phyloP scores from a whole-genome alignment of 2,329 filamentous ascomycete genomes.

The Trichophaea hybrida region DNA sequence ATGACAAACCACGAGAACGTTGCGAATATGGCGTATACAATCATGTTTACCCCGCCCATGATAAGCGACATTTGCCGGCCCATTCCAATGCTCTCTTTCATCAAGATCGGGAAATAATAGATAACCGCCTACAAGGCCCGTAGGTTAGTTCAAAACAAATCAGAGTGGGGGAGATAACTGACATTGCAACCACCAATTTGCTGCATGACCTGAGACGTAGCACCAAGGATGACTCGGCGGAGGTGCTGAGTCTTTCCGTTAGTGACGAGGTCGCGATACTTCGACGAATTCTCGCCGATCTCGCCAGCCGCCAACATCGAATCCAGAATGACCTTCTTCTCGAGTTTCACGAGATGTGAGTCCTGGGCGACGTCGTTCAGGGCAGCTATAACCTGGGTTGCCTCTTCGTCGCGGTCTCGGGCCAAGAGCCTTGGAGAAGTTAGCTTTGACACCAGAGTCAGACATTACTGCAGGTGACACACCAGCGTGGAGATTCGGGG shows the following conservation, averaged over 20 bases:
- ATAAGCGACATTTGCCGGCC: slow-evolving; percentile 35
- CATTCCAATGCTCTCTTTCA: slow-evolving; percentile 31
- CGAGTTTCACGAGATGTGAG: slow-evolving; percentile 42
- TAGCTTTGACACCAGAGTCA: slow-evolving; percentile 1
- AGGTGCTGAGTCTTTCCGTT: slow-evolving; percentile 52
- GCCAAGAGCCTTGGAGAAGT: slow-evolving; percentile 32
- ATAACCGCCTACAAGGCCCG: slow-evolving; percentile 23
- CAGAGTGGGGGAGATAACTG: background rate
- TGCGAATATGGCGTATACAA: slow-evolving; percentile 42
- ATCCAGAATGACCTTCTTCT: slow-evolving; percentile 55
- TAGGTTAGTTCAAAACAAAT: background rate
- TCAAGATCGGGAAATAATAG: slow-evolving; percentile 29
- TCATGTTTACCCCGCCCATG: slow-evolving; percentile 40
- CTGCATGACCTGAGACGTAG: slow-evolving; percentile 47
- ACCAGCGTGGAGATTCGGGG: slow-evolving; percentile 40
- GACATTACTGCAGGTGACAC: slow-evolving; percentile 29
- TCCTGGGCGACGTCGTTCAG: slow-evolving; percentile 38
- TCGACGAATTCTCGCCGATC: slow-evolving; percentile 30
- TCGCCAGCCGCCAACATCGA: slow-evolving; percentile 44
- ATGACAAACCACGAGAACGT: slow-evolving; percentile 49
- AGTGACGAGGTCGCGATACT: slow-evolving; percentile 42
- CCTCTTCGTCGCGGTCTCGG: slow-evolving; percentile 36
- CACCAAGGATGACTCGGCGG: slow-evolving; percentile 48
- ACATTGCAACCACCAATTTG: slow-evolving; percentile 45
- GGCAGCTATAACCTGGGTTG: slow-evolving; percentile 38